Evolutionary conservation across 495 filamentous ascomycete genomes (phyloP).

Genomic region (Tuber microsphaerosporum): DNA sequence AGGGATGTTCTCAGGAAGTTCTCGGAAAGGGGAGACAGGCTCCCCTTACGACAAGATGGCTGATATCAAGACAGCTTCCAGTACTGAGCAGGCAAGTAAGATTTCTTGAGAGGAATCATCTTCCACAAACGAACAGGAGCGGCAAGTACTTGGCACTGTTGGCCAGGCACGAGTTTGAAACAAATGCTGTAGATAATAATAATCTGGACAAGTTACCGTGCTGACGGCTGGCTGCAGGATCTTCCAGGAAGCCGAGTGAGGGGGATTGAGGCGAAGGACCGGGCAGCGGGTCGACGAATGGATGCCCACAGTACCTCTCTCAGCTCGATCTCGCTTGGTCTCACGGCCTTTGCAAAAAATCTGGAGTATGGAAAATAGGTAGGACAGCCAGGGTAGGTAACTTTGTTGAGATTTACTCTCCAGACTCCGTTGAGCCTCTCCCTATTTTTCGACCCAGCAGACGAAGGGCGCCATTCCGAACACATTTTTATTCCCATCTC

Average conservation of each 20-base stretch:
- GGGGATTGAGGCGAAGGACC: background rate
- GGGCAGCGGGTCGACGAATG: background rate
- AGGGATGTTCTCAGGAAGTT: background rate
- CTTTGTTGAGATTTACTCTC: background rate
- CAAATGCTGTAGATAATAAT: background rate
- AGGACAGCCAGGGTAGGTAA: background rate
- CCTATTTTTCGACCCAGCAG: background rate
- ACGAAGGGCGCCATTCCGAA: background rate
- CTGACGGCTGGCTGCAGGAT: background rate
- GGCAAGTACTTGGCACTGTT: background rate
- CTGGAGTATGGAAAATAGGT: background rate
- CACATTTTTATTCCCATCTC: background rate
- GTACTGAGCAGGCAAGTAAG: background rate
- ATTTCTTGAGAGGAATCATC: background rate
- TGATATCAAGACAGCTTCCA: background rate
- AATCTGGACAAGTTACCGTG: background rate
- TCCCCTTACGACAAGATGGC: background rate
- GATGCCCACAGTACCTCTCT: background rate
- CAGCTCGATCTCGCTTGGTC: background rate
- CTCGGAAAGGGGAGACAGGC: background rate
- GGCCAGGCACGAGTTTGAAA: background rate
- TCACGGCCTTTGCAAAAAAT: background rate
- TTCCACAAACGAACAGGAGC: background rate
- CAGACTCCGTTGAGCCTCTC: background rate
- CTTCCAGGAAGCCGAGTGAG: background rate